Base-by-base conservation (phyloP, 176 grass and related monocot species). In the Carex pumila region DNA sequence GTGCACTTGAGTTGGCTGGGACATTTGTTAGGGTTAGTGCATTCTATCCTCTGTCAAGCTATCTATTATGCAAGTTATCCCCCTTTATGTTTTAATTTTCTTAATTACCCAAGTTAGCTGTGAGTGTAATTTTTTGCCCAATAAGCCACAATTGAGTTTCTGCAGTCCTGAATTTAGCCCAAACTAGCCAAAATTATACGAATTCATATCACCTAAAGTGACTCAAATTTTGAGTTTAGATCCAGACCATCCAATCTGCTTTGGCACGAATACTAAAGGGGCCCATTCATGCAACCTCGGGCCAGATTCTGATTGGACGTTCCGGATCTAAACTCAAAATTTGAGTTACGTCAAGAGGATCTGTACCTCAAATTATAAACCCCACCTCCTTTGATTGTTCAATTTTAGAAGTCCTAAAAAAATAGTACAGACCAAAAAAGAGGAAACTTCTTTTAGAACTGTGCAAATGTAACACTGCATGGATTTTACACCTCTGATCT, bases 21-120 rank as follows among this genome's bases (percentile, higher is more conserved):
- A 91, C 89, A 49, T 86, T 93, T 61, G 87, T 94, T 68, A 92
- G 90, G 92, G 95, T 97, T 73, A 91, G 89, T 12, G 25, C 30
- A 25, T 25, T 25, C 25, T 25, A 25, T 25, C 25, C 25, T 25
- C 25, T 25, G 25, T 25, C 25, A 25, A 25, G 25, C 25, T 25
- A 25, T 25, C 25, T 25, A 25, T 25, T 25, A 25, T 25, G 25
- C 25, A 25, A 25, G 25, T 25, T 25, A 25, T 25, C 25, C 25
- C 25, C 25, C 25, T 25, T 25, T 25, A 25, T 25, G 25, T 25
- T 25, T 25, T 25, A 25, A 25, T 25, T 25, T 25, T 25, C 25
- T 25, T 25, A 25, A 25, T 30, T 56, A 55, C 50, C 12, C 9
- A 56, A 56, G 30, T 15, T 13, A 77, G 49, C 25, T 56, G 50